Evolutionary conservation across 140 eudicot species (phyloP), one percentile per base, ranked within the genome.

Genomic region (Flaveria floridana): DNA sequence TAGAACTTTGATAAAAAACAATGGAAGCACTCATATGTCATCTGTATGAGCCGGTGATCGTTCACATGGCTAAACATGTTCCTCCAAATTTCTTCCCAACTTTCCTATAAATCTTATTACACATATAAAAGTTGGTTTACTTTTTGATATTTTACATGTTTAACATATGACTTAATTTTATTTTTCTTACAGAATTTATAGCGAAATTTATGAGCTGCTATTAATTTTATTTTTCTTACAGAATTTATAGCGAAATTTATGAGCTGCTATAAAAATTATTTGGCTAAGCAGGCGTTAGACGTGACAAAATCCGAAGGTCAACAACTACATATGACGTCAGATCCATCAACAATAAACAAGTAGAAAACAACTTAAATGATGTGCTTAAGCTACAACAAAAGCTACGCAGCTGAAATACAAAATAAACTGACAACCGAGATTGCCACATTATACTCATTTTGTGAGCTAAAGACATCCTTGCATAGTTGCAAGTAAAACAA

Each of bases 141-240:
- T 71, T 71, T 64, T 79, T 30, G 48, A 21, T 44, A 23, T 51
- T 51, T 64, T 64, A 55, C 57, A 42, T 70, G 13, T 2, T 18
- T 52, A 30, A 48, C 78, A 18, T 46, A 7, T 56, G 18, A n/a
- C 11, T 64, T 65, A 21, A 21, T 21, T 21, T 21, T 21, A 21
- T 74, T 55, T 77, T 15, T 66, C 42, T 46, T 65, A 34, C 89
- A 89, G 92, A 89, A 80, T 89, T 86, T 65, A 87, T 87, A 66
- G 96, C 96, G n/a, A 89, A 85, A 74, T 86, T 89, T 82, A 89
- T 89, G 96, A 89, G 96, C 84, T 84, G 85, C 81, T 86, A 89
- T 79, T n/a, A n/a, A n/a, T n/a, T n/a, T n/a, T n/a, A n/a, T 74
- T 55, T 77, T 15, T 66, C 42, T 46, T 65, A 34, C 89, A 89